Base-by-base conservation (phyloP, 2,329 filamentous ascomycete species). In the Penicillium occitanis region DNA sequence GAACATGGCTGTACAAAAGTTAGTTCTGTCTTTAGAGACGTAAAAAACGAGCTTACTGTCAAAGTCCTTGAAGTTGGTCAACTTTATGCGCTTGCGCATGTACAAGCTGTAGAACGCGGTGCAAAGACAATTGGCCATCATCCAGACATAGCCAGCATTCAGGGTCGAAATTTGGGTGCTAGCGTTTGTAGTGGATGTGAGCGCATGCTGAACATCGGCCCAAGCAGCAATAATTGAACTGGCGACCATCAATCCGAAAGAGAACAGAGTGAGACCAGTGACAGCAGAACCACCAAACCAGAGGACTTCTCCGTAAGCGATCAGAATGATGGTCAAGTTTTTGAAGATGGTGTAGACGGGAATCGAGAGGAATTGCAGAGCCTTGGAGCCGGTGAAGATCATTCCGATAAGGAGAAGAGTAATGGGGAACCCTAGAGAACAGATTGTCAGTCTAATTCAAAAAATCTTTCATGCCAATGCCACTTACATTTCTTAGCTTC, bases 311-410 rank as follows among this genome's bases (percentile, higher is more conserved):
- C 95, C 95, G 72, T 99, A 99, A 65, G 95, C 95, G 75, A 98
- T 99, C 70, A 98, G 88, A 74, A 99, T 98, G 79, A 96, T 99
- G 68, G 95, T 98, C 83, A 99, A 81, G 83, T 99, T 99, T 87
- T 99, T 99, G 87, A 99, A 99, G 78, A 99, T 99, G 65, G 95
- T 99, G 82, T 99, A 99, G 30, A 99, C 95, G 28, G 95, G 95
- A 65, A 99, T 96, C 37, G 93, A 97, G 68, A 99, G 90, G 81
- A 90, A 98, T 81, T 97, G 93, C 55, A 99, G 88, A 22, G 95
- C 93, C 83, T 97, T 97, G 74, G 92, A 95, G 74, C 92, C 90
- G 64, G 95, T 98, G 82, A 98, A 99, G 80, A 99, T 98, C 95
- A 98, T 99, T 77, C 93, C 93, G 76, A 98, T 95, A 70, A 99